Percentiles rank a stretch among this genome's conserved stretches.
Conservation (phyloP, 192 early-diverging fungal genomes). For the Polychytrium aggregatum region DNA sequence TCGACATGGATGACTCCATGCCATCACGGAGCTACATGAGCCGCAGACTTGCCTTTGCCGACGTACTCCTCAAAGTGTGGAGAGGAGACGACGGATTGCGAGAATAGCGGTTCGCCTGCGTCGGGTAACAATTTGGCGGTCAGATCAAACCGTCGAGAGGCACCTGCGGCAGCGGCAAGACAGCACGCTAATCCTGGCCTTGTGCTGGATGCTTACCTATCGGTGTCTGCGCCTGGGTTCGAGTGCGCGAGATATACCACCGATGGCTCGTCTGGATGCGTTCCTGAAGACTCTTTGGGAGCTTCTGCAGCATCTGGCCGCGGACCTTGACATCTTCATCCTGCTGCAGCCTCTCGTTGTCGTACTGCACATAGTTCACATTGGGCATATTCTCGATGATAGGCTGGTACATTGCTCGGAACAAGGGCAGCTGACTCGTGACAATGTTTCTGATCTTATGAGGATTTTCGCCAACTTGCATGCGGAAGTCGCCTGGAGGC, state of each 20-base stretch:
- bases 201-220: no score
- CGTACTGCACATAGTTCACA: slow-evolving; percentile 17
- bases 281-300: slow-evolving; percentile 68
- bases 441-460: slow-evolving; percentile 95
- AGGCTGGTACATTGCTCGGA: slow-evolving; percentile 38
- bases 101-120: slow-evolving; percentile 20
- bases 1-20: slow-evolving; percentile 10
- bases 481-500: slow-evolving; percentile 77
- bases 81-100: slow-evolving; percentile 28
- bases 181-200: no score
- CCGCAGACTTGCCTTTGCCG: slow-evolving; percentile 24
- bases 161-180: no score
- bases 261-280: slow-evolving; percentile 14
- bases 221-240: slow-evolving; percentile 26
- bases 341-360: slow-evolving; percentile 20
- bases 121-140: no score
- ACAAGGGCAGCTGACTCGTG: slow-evolving; percentile 49
- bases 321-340: slow-evolving; percentile 30
- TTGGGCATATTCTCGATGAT: slow-evolving; percentile 32
- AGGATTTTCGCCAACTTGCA: slow-evolving; percentile 86
- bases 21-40: slow-evolving; percentile 17
- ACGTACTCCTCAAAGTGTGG: slow-evolving; percentile 23
- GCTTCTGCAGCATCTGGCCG: slow-evolving; percentile 60
- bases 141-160: no score
- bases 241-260: slow-evolving; percentile 18